Evolutionary conservation across 495 filamentous ascomycete species (phyloP).

Genomic region (Neurospora sublineolata): DNA sequence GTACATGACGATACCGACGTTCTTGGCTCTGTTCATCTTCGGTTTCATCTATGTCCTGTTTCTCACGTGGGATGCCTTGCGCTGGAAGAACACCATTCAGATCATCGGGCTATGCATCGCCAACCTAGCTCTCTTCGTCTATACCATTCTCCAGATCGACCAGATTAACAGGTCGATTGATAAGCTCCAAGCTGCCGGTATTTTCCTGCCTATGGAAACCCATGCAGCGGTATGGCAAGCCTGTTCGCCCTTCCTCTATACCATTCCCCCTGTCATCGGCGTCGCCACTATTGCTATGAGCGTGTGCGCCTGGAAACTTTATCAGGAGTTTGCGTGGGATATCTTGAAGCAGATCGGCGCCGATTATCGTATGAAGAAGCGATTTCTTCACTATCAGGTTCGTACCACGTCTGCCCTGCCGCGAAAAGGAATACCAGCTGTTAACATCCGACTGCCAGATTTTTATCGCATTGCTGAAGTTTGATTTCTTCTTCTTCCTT

Average conservation of each 20-base stretch:
- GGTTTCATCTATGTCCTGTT: slow-evolving; percentile 86
- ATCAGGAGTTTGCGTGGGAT: slow-evolving; percentile 97
- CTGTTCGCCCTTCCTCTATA: slow-evolving; percentile 65
- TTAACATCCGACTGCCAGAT: slow-evolving; percentile 50
- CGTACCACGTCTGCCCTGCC: slow-evolving; percentile 6
- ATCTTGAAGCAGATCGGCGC: slow-evolving; percentile 99
- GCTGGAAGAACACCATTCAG: slow-evolving; percentile 96
- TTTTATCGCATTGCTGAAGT: slow-evolving; percentile 94
- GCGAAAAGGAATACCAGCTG: neutral
- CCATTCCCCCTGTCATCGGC: slow-evolving; percentile 74
- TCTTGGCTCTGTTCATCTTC: slow-evolving; percentile 93
- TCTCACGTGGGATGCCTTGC: slow-evolving; percentile 83
- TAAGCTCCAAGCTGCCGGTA: slow-evolving; percentile 25
- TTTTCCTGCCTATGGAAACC: slow-evolving; percentile 24
- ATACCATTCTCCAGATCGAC: slow-evolving; percentile 82
- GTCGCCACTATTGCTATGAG: slow-evolving; percentile 60
- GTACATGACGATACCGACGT: slow-evolving; percentile 70
- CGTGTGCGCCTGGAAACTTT: slow-evolving; percentile 82
- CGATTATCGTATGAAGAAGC: slow-evolving; percentile 90
- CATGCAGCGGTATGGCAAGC: slow-evolving; percentile 48
- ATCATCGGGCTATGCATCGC: slow-evolving; percentile 89
- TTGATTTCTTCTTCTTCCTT: slow-evolving; percentile 99
- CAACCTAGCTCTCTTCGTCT: slow-evolving; percentile 82
- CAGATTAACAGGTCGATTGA: slow-evolving; percentile 67
- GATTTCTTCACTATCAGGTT: slow-evolving; percentile 95